Evolutionary conservation across 2,329 filamentous ascomycete species (phyloP).

Genomic region (Helotiales sp.): DNA sequence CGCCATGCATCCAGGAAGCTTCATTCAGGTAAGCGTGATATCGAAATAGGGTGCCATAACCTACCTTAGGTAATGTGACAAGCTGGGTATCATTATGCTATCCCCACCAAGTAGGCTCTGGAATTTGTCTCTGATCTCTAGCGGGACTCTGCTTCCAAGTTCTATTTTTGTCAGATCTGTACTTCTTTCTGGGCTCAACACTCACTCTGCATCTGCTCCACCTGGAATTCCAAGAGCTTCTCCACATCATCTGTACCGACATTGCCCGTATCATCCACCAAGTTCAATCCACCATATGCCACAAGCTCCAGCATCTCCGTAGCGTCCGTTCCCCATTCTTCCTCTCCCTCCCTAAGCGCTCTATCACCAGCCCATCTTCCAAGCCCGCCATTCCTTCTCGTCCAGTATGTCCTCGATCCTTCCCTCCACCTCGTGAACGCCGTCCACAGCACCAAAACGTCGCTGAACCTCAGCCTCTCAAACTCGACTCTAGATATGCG

Average conservation of each 20-base stretch:
- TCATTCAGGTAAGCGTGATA: constrained; percentile 19
- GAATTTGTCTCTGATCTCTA: constrained; percentile 71
- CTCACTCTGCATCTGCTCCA: constrained; percentile 81
- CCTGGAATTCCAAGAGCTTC: constrained; percentile 80
- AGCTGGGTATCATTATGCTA: constrained; percentile 66
- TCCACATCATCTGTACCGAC: constrained; percentile 81
- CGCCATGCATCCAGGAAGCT: constrained; percentile 92
- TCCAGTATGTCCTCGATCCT: constrained; percentile 65
- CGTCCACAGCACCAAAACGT: constrained; percentile 77
- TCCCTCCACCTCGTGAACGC: constrained; percentile 79
- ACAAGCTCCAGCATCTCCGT: constrained; percentile 40
- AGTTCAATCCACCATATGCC: constrained; percentile 28
- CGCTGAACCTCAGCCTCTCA: constrained; percentile 74
- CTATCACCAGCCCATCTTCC: constrained; percentile 55
- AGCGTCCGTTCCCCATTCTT: constrained; percentile 50
- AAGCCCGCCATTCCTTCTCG: constrained; percentile 49
- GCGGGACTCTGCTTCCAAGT: constrained; percentile 75
- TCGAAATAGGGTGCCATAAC: constrained; percentile 10
- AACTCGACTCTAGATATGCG: constrained; percentile 79
- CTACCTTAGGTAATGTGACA: constrained; percentile 74
- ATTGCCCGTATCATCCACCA: constrained; percentile 35
- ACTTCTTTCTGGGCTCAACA: constrained; percentile 7
- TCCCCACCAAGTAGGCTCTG: constrained; percentile 66
- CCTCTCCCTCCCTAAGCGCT: constrained; percentile 51
- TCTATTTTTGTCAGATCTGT: constrained; percentile 43